phyloP scores from a whole-genome alignment of 345 rosid genomes.

The Physaria fendleri region DNA sequence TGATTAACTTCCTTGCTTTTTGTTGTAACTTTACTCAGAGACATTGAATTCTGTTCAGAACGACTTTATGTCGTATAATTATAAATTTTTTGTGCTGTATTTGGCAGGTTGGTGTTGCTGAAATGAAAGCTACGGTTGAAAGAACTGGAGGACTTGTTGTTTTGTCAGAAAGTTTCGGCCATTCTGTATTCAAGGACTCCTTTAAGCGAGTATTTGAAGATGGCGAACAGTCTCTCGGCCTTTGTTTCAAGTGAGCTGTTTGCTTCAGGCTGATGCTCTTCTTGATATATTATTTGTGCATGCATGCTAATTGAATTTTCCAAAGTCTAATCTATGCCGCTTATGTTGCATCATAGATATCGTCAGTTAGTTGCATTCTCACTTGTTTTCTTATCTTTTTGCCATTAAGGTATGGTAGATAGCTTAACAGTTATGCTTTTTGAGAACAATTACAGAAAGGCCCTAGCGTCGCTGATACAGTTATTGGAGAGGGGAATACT shows the following conservation, averaged over 20 bases:
- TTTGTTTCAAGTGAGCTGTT: conserved; percentile 83
- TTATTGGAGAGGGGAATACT: conserved; percentile 87
- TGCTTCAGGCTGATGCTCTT: neutral
- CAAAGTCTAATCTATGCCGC: neutral
- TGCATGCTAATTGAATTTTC: neutral
- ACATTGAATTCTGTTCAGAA: neutral
- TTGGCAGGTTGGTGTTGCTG: conserved; percentile 91
- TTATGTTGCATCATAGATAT: too few relatives aligned
- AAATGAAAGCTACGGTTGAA: conserved; percentile 97
- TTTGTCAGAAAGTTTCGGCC: conserved; percentile 96
- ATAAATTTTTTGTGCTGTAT: neutral
- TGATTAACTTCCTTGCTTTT: neutral
- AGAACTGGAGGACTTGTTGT: conserved; percentile 98
- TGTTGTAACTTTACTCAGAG: neutral
- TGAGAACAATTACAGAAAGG: conserved; percentile 75
- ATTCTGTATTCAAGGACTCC: conserved; percentile 93
- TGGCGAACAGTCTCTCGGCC: conserved; percentile 94
- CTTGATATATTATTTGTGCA: conserved; percentile 7
- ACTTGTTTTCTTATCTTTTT: conserved; percentile 8
- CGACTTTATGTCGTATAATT: neutral
- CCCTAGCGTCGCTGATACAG: conserved; percentile 74
- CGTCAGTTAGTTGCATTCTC: too few relatives aligned
- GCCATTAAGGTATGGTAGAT: neutral
- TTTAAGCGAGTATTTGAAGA: conserved; percentile 84
- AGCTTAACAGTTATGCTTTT: conserved; percentile 8